A percentile compares a stretch with the other conserved stretches of the same genome.
Conservation (phyloP, 2,329 filamentous ascomycete genomes). For the Stemphylium lycopersici region DNA sequence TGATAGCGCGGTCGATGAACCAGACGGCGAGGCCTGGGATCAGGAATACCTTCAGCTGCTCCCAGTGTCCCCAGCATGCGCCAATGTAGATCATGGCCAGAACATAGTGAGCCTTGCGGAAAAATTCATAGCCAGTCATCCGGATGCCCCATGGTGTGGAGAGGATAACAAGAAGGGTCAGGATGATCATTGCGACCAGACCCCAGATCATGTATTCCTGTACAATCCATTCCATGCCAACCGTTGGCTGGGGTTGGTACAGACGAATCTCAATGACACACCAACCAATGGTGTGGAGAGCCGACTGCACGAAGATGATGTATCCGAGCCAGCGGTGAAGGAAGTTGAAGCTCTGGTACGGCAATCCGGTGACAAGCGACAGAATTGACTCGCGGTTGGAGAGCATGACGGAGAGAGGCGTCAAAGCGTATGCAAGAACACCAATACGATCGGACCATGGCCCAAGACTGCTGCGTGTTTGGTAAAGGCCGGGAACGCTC, state of each 20-base stretch:
- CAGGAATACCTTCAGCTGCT: conserved; percentile 55
- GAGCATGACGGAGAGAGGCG: conserved; percentile 71
- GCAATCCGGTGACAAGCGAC: conserved; percentile 72
- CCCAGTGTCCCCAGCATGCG: conserved; percentile 78
- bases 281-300: conserved; percentile 75
- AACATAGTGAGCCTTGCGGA: conserved; percentile 75
- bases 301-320: conserved; percentile 71
- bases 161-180: conserved; percentile 66
- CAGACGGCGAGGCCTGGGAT: conserved; percentile 66
- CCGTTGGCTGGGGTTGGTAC: conserved; percentile 73
- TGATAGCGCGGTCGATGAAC: conserved; percentile 66
- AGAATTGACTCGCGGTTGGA: conserved; percentile 73
- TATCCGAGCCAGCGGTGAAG: conserved; percentile 69
- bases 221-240: conserved; percentile 62
- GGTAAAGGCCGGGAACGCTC: conserved; percentile 59
- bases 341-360: conserved; percentile 77
- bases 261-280: conserved; percentile 68
- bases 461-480: conserved; percentile 69
- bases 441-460: conserved; percentile 73
- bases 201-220: conserved; percentile 77
- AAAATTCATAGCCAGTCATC: conserved; percentile 76
- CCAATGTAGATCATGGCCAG: conserved; percentile 76
- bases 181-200: conserved; percentile 68
- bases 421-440: conserved; percentile 74
- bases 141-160: conserved; percentile 66